phyloP scores from a whole-genome alignment of 306 rosid species.

The Trifolium fragiferum region DNA sequence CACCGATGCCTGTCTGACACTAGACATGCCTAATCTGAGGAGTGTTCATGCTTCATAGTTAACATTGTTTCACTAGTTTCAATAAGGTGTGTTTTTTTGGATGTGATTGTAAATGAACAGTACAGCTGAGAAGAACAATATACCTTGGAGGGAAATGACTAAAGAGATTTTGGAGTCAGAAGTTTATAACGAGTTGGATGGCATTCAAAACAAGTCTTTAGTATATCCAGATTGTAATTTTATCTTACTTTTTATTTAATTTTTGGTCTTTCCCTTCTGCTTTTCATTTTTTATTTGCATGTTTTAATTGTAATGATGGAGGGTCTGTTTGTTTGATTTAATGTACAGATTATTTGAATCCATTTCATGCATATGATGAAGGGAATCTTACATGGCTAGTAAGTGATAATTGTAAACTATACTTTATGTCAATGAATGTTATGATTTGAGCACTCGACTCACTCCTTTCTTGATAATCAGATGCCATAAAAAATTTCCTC shows the following conservation, averaged over 20 bases:
- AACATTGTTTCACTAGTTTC: too few relatives aligned
- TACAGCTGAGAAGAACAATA: conserved; percentile 73
- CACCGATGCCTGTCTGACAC: too few relatives aligned
- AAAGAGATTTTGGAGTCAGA: conserved; percentile 64
- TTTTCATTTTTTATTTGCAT: conserved; percentile 1
- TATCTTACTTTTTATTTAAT: conserved; percentile 3
- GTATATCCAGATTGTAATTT: conserved; percentile 69
- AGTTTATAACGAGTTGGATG: conserved; percentile 61
- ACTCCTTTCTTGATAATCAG: conserved; percentile 22
- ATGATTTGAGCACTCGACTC: neutral
- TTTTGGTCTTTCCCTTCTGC: neutral
- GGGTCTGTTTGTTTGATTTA: conserved; percentile 31
- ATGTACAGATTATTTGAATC: conserved; percentile 64
- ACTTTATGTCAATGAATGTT: neutral
- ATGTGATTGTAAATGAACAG: conserved; percentile 45
- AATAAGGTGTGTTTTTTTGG: neutral
- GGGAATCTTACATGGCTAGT: conserved; percentile 81
- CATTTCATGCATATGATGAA: conserved; percentile 75
- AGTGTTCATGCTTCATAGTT: too few relatives aligned
- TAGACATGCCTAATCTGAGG: too few relatives aligned
- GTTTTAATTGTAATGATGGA: conserved; percentile 32
- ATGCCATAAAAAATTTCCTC: neutral
- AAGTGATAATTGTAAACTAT: conserved; percentile 33
- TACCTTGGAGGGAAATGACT: conserved; percentile 69
- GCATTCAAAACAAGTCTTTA: conserved; percentile 54